These are phyloP conservation scores for Acrocalymma vagum DNA, from an alignment of 2,329 filamentous ascomycete species.

Conservation along the genomic window DNA sequence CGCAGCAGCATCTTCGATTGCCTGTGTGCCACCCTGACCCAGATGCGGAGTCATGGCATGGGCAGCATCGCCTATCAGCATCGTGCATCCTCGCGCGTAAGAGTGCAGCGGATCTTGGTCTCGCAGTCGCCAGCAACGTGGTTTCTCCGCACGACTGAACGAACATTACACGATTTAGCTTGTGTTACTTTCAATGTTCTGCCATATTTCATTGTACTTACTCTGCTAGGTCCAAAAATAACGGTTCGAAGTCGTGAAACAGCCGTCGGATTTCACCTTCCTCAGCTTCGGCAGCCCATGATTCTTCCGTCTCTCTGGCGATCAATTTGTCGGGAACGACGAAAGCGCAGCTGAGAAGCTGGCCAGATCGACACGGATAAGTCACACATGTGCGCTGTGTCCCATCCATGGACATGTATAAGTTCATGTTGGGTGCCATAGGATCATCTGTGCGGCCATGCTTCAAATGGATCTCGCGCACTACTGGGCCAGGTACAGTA, in stretches of 20 bases:
- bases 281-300: slow-evolving; percentile 49
- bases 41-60: slow-evolving; percentile 16
- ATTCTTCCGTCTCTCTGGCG: slow-evolving; percentile 20
- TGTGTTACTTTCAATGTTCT: too few species aligned
- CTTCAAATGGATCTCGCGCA: slow-evolving; percentile 7
- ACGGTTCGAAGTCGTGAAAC: slow-evolving; percentile 46
- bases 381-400: slow-evolving; percentile 8
- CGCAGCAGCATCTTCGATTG: slow-evolving; percentile 17
- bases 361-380: slow-evolving; percentile 10
- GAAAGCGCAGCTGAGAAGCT: slow-evolving; percentile 7
- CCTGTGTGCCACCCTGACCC: slow-evolving; percentile 12
- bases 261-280: slow-evolving; percentile 38
- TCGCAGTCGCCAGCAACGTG: slow-evolving; percentile 9
- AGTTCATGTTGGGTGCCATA: slow-evolving; percentile 7
- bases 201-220: too few species aligned
- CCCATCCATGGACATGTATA: slow-evolving; percentile 7
- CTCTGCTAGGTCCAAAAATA: too few species aligned
- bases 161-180: too few species aligned
- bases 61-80: slow-evolving; percentile 33
- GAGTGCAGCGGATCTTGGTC: slow-evolving; percentile 7
- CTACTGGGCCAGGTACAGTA: slow-evolving; percentile 4
- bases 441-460: slow-evolving; percentile 9
- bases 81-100: slow-evolving; percentile 48
- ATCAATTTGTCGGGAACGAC: slow-evolving; percentile 11
- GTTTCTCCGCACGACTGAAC: slow-evolving; percentile 9